Percentiles rank a stretch among this genome's conserved stretches.
Conservation (phyloP, 2,329 filamentous ascomycete genomes). For the Neonectria ditissima region DNA sequence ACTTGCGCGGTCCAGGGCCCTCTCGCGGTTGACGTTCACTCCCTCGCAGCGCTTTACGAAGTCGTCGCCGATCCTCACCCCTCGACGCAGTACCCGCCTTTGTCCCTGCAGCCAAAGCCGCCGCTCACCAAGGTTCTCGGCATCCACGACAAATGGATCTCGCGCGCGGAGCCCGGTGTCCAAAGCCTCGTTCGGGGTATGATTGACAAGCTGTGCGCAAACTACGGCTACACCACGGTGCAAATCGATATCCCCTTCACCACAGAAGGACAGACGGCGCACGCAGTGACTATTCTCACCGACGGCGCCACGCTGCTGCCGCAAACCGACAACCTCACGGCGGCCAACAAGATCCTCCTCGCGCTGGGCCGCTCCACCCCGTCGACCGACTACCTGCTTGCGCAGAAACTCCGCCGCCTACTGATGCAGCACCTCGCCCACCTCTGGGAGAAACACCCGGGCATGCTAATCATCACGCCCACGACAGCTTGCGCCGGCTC, state of each 20-base stretch:
- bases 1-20: slow-evolving; percentile 76
- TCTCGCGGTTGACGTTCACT: slow-evolving; percentile 74
- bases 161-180: slow-evolving; percentile 55
- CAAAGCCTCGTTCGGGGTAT: slow-evolving; percentile 56
- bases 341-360: slow-evolving; percentile 75
- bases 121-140: slow-evolving; percentile 65
- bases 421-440: slow-evolving; percentile 78
- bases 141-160: slow-evolving; percentile 74
- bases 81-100: slow-evolving; percentile 64
- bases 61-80: slow-evolving; percentile 74
- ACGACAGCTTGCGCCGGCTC: slow-evolving; percentile 67
- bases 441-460: slow-evolving; percentile 74
- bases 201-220: slow-evolving; percentile 64
- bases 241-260: slow-evolving; percentile 69
- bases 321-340: slow-evolving; percentile 63
- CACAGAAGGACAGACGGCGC: slow-evolving; percentile 75
- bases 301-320: slow-evolving; percentile 65
- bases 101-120: slow-evolving; percentile 42
- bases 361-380: slow-evolving; percentile 72
- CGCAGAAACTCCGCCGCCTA: slow-evolving; percentile 76
- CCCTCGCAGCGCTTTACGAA: slow-evolving; percentile 74
- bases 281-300: slow-evolving; percentile 78
- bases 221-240: slow-evolving; percentile 65
- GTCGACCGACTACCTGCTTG: slow-evolving; percentile 74
- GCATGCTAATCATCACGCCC: slow-evolving; percentile 77